Evolutionary conservation across 2,329 filamentous ascomycete species (phyloP).

Genomic region (Emmonsiellopsis sp.): DNA sequence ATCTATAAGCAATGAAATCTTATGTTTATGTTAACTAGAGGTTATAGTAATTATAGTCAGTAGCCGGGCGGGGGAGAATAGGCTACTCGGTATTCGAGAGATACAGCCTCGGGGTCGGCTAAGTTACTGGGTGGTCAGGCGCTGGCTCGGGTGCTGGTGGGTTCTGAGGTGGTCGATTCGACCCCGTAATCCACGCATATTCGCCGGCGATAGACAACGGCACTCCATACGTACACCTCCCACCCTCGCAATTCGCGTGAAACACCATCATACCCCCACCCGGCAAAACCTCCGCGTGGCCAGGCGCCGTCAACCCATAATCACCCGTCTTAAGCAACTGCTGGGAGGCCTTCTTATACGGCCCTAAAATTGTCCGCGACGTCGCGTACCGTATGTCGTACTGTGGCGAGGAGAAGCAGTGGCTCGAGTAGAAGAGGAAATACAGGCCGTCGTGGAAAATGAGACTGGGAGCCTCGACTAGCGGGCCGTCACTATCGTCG

Average conservation of each 20-base stretch:
- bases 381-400: constrained; percentile 56
- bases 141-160: too few relatives aligned
- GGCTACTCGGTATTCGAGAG: too few relatives aligned
- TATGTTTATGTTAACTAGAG: too few relatives aligned
- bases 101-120: too few relatives aligned
- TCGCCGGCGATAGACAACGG: background rate
- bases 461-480: constrained; percentile 54
- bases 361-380: constrained; percentile 27
- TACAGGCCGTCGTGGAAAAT: constrained; percentile 38
- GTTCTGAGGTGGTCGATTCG: background rate
- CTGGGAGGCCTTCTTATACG: constrained; percentile 26
- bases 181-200: background rate
- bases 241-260: constrained; percentile 18
- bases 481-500: constrained; percentile 52
- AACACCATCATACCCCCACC: constrained; percentile 22
- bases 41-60: too few relatives aligned
- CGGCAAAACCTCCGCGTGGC: constrained; percentile 17
- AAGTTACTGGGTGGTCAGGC: too few relatives aligned
- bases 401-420: constrained; percentile 44
- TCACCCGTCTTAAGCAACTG: constrained; percentile 24
- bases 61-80: too few relatives aligned
- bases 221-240: constrained; percentile 11
- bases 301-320: constrained; percentile 17
- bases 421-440: constrained; percentile 53
- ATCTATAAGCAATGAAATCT: too few relatives aligned